Evolutionary conservation across 2,329 filamentous ascomycete genomes (phyloP), one percentile per base, ranked within the genome.

Genomic region (Colletotrichum noveboracense): DNA sequence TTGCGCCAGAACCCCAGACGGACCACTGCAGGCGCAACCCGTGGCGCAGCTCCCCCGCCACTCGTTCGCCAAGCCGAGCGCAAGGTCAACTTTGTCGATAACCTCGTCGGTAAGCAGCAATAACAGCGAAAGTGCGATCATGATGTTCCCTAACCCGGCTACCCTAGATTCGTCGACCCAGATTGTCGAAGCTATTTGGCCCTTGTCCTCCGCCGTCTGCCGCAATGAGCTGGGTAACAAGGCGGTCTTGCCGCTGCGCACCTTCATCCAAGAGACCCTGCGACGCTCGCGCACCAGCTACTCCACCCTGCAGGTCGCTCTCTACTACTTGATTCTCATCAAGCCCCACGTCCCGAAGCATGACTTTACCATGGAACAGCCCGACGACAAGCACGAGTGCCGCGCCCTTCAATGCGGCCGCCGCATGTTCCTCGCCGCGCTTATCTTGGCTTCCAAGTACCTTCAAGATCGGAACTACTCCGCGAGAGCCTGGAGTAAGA

Each of bases 381-480:
- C 92, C 32, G 90, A 93, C 78, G 94, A 96, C 80, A 90, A 90
- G 75, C 91, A 93, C 76, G 91, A 92, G 70, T 91, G 91, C 80
- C 94, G 95, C 77, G 95, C 96, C 55, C 91, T 99, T 82, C 96
- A 98, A 85, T 98, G 97, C 85, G 97, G 97, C 71, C 94, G 97
- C 77, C 95, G 97, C 81, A 98, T 98, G 96, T 98, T 99, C 83
- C 90, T 99, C 70, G 93, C 97, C 13, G 96, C 96, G 64, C 89
- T 99, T 76, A 98, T 99, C 79, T 89, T 99, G 72, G 97, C 97
- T 3, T 98, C 97, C 43, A 99, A 99, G 88, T 99, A 98, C 83
- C 89, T 99, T 62, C 97, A 99, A 85, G 97, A 99, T 84, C 94
- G 96, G 79, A 99, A 98, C 86, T 99, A 98, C 86, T 98, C 97